Evolutionary conservation across 768 basidiomycete genomes (phyloP).

Genomic region (Tubosaeta brunneosetosa): DNA sequence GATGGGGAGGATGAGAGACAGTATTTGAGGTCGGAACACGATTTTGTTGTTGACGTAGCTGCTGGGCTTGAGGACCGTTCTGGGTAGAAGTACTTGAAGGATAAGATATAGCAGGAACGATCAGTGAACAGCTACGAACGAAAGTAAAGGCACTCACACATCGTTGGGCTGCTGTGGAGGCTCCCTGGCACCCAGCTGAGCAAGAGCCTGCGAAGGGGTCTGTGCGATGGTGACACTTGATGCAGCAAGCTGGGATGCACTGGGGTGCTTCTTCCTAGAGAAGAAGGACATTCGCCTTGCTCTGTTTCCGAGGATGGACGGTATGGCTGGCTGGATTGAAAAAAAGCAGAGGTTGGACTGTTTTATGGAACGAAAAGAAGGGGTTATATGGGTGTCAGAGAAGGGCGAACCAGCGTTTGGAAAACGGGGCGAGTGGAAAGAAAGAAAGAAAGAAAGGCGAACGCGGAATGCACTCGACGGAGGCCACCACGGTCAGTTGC

Average conservation of each 20-base stretch:
- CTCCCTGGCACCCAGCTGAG: conserved; percentile 44
- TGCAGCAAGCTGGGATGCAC: conserved; percentile 38
- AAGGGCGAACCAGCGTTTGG: conserved; percentile 25
- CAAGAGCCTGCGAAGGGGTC: conserved; percentile 64
- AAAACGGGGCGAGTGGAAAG: conserved; percentile 9
- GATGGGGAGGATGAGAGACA: conserved; percentile 26
- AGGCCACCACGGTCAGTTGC: conserved; percentile 4
- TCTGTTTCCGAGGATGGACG: conserved; percentile 58
- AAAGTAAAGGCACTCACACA: conserved; percentile 30
- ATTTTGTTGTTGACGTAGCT: conserved; percentile 34
- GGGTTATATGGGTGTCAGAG: neutral
- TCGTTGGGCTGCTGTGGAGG: conserved; percentile 28
- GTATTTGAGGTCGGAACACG: conserved; percentile 32
- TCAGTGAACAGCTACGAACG: conserved; percentile 1
- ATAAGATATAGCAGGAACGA: neutral
- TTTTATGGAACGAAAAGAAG: conserved; percentile 11
- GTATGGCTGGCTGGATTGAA: conserved; percentile 48
- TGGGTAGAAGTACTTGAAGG: conserved; percentile 12
- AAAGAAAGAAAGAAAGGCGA: conserved; percentile 8
- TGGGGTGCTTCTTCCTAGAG: conserved; percentile 77
- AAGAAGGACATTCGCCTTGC: conserved; percentile 90
- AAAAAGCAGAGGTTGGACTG: conserved; percentile 12
- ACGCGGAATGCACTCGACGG: neutral
- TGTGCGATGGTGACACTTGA: conserved; percentile 54
- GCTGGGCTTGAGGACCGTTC: conserved; percentile 30